phyloP scores from a whole-genome alignment of 2,329 filamentous ascomycete species.

The Penicillium sumatraense region DNA sequence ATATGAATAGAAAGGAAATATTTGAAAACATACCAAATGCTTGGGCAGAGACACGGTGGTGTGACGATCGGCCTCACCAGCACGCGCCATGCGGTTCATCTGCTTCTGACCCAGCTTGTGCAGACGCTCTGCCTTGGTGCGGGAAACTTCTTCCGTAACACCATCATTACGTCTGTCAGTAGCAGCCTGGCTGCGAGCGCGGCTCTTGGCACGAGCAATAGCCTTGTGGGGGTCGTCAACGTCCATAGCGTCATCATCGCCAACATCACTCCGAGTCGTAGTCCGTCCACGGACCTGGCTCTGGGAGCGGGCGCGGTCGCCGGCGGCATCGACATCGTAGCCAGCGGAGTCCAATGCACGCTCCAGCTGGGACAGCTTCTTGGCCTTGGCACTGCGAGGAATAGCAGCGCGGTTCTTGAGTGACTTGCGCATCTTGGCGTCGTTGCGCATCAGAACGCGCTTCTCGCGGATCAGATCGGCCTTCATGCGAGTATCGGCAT shows the following conservation, averaged over 20 bases:
- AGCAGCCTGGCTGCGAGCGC: slow-evolving; percentile 61
- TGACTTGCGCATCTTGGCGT: slow-evolving; percentile 91
- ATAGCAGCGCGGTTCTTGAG: slow-evolving; percentile 97
- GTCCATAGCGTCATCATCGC: slow-evolving; percentile 73
- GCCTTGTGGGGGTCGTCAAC: slow-evolving; percentile 49
- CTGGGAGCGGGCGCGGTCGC: slow-evolving; percentile 72
- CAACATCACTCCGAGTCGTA: slow-evolving; percentile 65
- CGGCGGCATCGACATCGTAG: slow-evolving; percentile 77
- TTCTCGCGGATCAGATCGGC: slow-evolving; percentile 96
- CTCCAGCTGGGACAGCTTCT: slow-evolving; percentile 85
- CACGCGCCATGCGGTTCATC: slow-evolving; percentile 97
- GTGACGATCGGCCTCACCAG: slow-evolving; percentile 96
- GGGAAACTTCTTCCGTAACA: slow-evolving; percentile 68
- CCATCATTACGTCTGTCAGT: slow-evolving; percentile 52
- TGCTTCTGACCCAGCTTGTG: slow-evolving; percentile 92
- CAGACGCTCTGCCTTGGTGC: slow-evolving; percentile 81
- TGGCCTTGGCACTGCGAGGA: slow-evolving; percentile 78
- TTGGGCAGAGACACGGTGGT: slow-evolving; percentile 79
- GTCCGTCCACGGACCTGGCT: slow-evolving; percentile 69
- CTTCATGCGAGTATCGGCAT: slow-evolving; percentile 86
- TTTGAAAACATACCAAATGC: slow-evolving; percentile 74
- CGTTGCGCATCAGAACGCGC: slow-evolving; percentile 88
- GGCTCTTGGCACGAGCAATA: slow-evolving; percentile 73
- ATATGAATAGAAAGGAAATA: not conserved
- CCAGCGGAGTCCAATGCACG: slow-evolving; percentile 82